Percentiles rank a stretch among this genome's conserved stretches.
Evolutionary conservation across 495 filamentous ascomycete genomes (phyloP).

Genomic region (Talaromyces liani): DNA sequence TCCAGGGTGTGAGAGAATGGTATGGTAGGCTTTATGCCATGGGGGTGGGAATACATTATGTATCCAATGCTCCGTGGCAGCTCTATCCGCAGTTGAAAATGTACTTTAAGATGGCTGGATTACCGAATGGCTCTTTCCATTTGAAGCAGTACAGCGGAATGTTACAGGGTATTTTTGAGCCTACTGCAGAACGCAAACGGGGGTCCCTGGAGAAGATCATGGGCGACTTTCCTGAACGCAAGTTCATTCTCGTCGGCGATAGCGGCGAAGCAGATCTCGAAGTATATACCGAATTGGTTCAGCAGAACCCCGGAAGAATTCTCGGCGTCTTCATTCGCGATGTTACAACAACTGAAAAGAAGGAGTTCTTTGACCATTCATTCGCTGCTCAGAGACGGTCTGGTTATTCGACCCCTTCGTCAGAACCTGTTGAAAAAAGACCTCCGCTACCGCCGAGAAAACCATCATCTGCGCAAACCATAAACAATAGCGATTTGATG

Average conservation of each 20-base stretch:
- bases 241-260: conserved; percentile 88
- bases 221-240: conserved; percentile 80
- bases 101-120: conserved; percentile 70
- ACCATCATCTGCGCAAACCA: conserved; percentile 19
- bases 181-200: conserved; percentile 90
- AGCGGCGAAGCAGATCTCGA: conserved; percentile 96
- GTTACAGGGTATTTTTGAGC: conserved; percentile 96
- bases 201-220: conserved; percentile 77
- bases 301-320: conserved; percentile 75
- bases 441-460: conserved; percentile 29
- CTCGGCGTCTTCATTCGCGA: conserved; percentile 88
- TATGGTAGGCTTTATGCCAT: conserved; percentile 66
- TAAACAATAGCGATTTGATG: conserved; percentile 51
- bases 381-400: conserved; percentile 30
- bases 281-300: conserved; percentile 88
- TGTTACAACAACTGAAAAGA: conserved; percentile 67
- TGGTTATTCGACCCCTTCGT: background rate
- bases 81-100: conserved; percentile 79
- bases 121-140: conserved; percentile 86
- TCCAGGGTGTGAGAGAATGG: conserved; percentile 86
- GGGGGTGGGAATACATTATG: conserved; percentile 85
- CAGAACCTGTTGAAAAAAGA: conserved; percentile 21
- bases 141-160: conserved; percentile 93
- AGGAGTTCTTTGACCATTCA: conserved; percentile 71
- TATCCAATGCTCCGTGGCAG: conserved; percentile 95